A percentile compares a stretch with the other conserved stretches of the same genome.
These are phyloP conservation scores for Cryptococcus sp. DNA, from an alignment of 1,284 basidiomycete genomes.

Conservation along the genomic window DNA sequence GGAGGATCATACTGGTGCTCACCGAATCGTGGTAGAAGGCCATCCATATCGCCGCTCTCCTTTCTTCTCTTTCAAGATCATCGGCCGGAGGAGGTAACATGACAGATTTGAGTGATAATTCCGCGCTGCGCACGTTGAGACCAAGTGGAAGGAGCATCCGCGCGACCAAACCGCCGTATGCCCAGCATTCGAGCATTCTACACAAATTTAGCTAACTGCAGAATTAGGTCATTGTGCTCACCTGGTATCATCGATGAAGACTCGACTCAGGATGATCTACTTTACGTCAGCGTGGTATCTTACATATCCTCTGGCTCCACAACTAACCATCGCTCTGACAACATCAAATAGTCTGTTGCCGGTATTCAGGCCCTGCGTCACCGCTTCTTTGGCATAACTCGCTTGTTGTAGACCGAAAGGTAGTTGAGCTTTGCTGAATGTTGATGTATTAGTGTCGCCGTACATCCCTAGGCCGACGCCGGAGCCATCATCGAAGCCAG, in stretches of 20 bases:
- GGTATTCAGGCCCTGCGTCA: constrained; percentile 46
- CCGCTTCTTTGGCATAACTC: constrained; percentile 43
- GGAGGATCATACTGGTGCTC: not conserved
- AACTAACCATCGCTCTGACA: constrained; percentile 44
- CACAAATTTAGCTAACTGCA: not conserved
- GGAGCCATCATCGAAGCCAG: constrained; percentile 1
- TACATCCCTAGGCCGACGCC: not conserved
- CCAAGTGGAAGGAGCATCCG: constrained; percentile 51
- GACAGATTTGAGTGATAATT: constrained; percentile 45
- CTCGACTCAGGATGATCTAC: constrained; percentile 45
- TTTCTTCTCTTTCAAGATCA: constrained; percentile 51
- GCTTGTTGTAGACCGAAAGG: constrained; percentile 42
- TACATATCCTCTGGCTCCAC: not conserved
- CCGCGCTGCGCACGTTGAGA: constrained; percentile 47
- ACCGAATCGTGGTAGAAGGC: constrained; percentile 48
- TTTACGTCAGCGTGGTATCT: not conserved
- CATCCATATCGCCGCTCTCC: constrained; percentile 49
- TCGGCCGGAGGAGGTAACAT: constrained; percentile 48
- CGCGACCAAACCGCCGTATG: constrained; percentile 44
- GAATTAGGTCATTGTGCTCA: constrained; percentile 1
- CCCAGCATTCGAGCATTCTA: constrained; percentile 52
- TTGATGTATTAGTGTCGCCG: not conserved
- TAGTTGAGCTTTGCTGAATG: constrained; percentile 5
- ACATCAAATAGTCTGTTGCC: constrained; percentile 49
- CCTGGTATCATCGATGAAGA: constrained; percentile 51